Evolutionary conservation across 2,329 filamentous ascomycete genomes (phyloP), one percentile per base, ranked within the genome.

Genomic region (Juglanconis sp.): DNA sequence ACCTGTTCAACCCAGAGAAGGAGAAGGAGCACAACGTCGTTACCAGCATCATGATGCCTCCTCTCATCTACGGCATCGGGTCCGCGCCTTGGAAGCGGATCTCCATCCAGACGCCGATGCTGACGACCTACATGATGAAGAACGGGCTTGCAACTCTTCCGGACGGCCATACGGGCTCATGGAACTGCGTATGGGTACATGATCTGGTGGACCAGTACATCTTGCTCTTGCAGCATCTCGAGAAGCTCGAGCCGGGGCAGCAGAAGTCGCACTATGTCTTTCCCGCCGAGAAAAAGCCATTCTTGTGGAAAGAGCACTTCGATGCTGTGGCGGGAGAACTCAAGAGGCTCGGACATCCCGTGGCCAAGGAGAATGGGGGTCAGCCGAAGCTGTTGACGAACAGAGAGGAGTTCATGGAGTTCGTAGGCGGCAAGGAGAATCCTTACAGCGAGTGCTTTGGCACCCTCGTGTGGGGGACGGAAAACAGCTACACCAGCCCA

Each of bases 141-240:
- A 61, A 63, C 40, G 61, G 61, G 15, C 54, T 56, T 2, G 61
- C 51, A 4, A 47, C 51, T 2, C 42, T 63, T 13, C 61, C 61
- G 0, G 61, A 63, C 7, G 61, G 40, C 2, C 59, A 61, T 8
- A 1, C 35, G 4, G 55, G 32, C 10, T 58, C 31, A 5, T 63
- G 61, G 61, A 63, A 63, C 58, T 61, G 58, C 3, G 58, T 63
- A 11, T 63, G 58, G 58, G 58, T 63, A 42, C 61, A 63, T 42
- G 61, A 63, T 15, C 61, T 63, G 31, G 58, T 61, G 17, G 55
- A 63, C 38, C 54, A 61, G 48, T 63, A 61, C 17, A 48, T 61
- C 2, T 3, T 58, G 6, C 35, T 61, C 10, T 44, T 63, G 30
- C 32, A 53, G 35, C 54, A 63, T 6, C 61, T 63, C 51, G 61